A percentile compares a stretch with the other conserved stretches of the same genome.
phyloP scores from a whole-genome alignment of 2,329 filamentous ascomycete species.

The Colletotrichum eremochloae region DNA sequence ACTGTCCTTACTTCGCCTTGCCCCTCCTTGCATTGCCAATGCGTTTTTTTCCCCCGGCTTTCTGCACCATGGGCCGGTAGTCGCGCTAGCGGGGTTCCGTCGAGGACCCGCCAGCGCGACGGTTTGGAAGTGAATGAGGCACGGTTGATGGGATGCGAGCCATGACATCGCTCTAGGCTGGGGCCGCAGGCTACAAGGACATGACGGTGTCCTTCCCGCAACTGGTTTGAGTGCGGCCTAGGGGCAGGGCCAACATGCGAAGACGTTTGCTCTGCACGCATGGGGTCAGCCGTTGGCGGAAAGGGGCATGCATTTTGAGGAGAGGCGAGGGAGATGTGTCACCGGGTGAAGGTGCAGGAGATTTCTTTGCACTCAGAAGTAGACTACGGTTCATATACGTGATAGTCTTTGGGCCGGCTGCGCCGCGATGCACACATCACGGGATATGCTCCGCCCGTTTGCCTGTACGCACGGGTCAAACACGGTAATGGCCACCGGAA shows the following conservation, averaged over 20 bases:
- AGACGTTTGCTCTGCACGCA: neutral
- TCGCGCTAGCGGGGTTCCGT: conserved; percentile 9
- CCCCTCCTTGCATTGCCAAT: neutral
- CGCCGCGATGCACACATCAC: neutral
- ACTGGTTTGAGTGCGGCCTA: neutral
- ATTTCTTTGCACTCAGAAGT: neutral
- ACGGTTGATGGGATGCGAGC: neutral
- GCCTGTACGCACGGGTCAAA: neutral
- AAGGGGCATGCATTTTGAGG: neutral
- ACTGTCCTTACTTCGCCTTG: neutral
- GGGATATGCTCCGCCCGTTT: neutral
- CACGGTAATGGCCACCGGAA: neutral
- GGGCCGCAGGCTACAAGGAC: neutral
- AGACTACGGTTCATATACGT: neutral
- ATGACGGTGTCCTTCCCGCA: neutral
- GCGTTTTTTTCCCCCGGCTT: too few relatives aligned
- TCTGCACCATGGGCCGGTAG: conserved; percentile 5
- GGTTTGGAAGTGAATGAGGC: neutral
- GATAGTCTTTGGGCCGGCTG: neutral
- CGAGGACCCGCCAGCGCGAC: neutral
- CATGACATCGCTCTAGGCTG: neutral
- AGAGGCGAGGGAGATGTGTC: neutral
- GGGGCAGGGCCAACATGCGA: neutral
- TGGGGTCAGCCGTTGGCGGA: neutral
- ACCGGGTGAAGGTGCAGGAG: neutral